Conservation (phyloP, 1,139 yeast species). For the Chernovozyma sophiae-reginae region DNA sequence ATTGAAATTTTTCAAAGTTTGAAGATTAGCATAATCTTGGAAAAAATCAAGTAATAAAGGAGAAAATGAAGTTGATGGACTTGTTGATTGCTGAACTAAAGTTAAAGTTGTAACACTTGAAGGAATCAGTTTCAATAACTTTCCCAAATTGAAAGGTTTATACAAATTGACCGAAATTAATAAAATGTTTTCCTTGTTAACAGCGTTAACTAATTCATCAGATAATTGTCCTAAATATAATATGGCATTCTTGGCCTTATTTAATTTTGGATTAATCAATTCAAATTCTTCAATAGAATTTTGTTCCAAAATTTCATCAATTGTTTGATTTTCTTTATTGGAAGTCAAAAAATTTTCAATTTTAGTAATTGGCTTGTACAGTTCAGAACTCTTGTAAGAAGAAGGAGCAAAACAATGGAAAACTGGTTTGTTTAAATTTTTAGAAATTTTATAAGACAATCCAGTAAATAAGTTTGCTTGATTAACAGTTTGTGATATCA, state of each 20-base stretch:
- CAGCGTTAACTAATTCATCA: constrained; percentile 39
- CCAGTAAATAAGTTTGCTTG: constrained; percentile 53
- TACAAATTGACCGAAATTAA: constrained; percentile 59
- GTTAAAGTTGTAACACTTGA: constrained; percentile 53
- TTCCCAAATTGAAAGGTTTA: constrained; percentile 62
- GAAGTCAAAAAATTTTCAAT: constrained; percentile 4
- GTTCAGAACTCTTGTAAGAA: constrained; percentile 13
- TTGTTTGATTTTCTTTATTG: background rate
- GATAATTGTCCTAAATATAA: constrained; percentile 60
- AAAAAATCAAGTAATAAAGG: constrained; percentile 73
- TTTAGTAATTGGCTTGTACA: constrained; percentile 13
- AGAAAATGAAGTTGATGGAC: constrained; percentile 50
- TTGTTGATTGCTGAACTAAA: constrained; percentile 57
- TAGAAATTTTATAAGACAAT: constrained; percentile 56
- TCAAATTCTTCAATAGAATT: constrained; percentile 31
- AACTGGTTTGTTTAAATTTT: constrained; percentile 48
- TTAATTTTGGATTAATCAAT: constrained; percentile 18
- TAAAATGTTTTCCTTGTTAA: constrained; percentile 41
- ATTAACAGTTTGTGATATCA: constrained; percentile 57
- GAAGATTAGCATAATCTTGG: constrained; percentile 50
- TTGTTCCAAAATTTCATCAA: constrained; percentile 24
- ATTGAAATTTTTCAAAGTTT: constrained; percentile 42
- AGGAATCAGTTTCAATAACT: constrained; percentile 53
- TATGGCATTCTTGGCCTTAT: constrained; percentile 46
- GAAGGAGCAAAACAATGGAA: constrained; percentile 60